Conservation (phyloP, 768 basidiomycete species). For the Galerina marginata region DNA sequence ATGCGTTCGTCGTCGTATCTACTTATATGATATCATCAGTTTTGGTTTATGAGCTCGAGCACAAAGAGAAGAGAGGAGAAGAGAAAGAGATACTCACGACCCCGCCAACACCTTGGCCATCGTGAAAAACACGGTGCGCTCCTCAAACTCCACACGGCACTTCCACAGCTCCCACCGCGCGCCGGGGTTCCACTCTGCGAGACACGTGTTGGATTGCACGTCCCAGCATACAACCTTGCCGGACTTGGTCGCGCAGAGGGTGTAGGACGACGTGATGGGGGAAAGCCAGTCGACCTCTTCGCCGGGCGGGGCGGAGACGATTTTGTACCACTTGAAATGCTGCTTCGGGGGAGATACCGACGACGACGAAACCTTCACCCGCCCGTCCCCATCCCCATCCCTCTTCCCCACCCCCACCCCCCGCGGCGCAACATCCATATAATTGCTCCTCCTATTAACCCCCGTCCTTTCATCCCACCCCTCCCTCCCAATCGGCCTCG, state of each 20-base stretch:
- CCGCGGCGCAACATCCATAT: slow-evolving; percentile 37
- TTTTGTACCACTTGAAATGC: slow-evolving; percentile 62
- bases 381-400: slow-evolving; percentile 14
- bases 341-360: too few relatives aligned
- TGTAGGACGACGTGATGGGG: slow-evolving; percentile 77
- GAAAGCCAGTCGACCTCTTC: slow-evolving; percentile 81
- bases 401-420: slow-evolving; percentile 14
- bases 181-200: slow-evolving; percentile 74
- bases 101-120: slow-evolving; percentile 69
- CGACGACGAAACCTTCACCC: not conserved
- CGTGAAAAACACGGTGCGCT: slow-evolving; percentile 72
- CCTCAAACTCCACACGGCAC: slow-evolving; percentile 77
- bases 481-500: slow-evolving; percentile 48
- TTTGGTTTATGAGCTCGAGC: too few relatives aligned
- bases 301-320: slow-evolving; percentile 66
- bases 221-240: slow-evolving; percentile 84
- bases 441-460: slow-evolving; percentile 40
- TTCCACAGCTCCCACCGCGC: slow-evolving; percentile 78
- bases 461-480: slow-evolving; percentile 19
- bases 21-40: slow-evolving; percentile 2
- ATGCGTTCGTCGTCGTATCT: slow-evolving; percentile 66
- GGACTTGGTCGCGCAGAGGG: slow-evolving; percentile 77
- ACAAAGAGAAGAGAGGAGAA: not conserved
- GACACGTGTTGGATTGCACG: slow-evolving; percentile 60
- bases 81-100: slow-evolving; percentile 42